These are phyloP conservation scores for Cryphonectria nitschkei DNA, from an alignment of 2,329 filamentous ascomycete genomes.

Conservation along the genomic window DNA sequence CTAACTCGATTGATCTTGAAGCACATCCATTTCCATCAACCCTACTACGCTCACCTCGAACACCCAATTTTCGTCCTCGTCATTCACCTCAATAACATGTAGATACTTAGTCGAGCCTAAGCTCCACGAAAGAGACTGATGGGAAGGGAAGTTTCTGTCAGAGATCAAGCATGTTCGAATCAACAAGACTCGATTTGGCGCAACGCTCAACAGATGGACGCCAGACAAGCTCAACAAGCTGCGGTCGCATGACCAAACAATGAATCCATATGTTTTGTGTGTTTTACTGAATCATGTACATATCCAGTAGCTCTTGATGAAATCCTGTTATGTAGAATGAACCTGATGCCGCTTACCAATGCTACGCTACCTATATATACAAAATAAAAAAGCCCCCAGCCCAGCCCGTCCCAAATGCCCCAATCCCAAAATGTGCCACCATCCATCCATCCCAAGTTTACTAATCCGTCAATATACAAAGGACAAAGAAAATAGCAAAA, in stretches of 20 bases:
- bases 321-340: neutral
- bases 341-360: neutral
- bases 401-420: neutral
- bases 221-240: neutral
- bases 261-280: neutral
- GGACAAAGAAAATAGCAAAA: neutral
- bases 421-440: neutral
- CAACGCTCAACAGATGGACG: neutral
- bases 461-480: neutral
- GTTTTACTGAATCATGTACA: neutral
- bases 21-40: too few relatives aligned
- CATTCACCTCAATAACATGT: too few relatives aligned
- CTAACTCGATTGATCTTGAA: too few relatives aligned
- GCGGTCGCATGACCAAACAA: neutral
- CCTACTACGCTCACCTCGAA: too few relatives aligned
- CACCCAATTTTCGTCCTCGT: too few relatives aligned
- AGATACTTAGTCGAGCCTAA: too few relatives aligned
- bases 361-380: neutral
- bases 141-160: too few relatives aligned
- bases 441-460: neutral
- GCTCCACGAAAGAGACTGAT: too few relatives aligned
- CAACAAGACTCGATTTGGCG: neutral
- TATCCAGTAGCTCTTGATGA: neutral
- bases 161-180: neutral
- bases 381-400: neutral